These are phyloP conservation scores for Colletotrichum destructivum DNA, from an alignment of 2,329 filamentous ascomycete genomes.

Conservation along the genomic window DNA sequence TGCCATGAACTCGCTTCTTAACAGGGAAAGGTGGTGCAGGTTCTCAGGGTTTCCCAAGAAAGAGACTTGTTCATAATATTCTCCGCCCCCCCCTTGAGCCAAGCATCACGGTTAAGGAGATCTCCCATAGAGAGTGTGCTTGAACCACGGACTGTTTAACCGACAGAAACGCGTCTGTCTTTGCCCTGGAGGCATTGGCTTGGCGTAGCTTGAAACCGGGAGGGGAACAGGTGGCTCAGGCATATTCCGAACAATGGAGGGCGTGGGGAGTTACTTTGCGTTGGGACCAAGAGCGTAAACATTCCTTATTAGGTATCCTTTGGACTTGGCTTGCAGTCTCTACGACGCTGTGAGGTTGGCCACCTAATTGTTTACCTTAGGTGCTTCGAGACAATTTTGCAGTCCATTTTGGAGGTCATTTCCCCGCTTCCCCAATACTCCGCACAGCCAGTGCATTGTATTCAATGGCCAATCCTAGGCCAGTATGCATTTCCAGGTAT, in stretches of 20 bases:
- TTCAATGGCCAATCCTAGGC: neutral
- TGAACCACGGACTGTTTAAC: slow-evolving; percentile 3
- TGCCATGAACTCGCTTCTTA: neutral
- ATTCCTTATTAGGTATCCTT: no score
- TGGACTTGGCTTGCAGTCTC: neutral
- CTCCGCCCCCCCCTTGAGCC: neutral
- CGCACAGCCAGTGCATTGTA: neutral
- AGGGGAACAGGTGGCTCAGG: slow-evolving; percentile 12
- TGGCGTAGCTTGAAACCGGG: slow-evolving; percentile 15
- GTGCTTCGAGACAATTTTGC: neutral
- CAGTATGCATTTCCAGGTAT: neutral
- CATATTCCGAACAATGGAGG: slow-evolving; percentile 1
- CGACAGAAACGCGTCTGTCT: neutral
- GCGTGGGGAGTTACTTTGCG: no score
- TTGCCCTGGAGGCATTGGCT: slow-evolving; percentile 5
- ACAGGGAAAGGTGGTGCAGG: neutral
- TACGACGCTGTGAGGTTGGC: no score
- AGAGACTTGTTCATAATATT: neutral
- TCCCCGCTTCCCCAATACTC: neutral
- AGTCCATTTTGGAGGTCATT: neutral
- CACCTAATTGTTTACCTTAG: neutral
- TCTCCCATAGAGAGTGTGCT: neutral
- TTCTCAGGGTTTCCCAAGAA: neutral
- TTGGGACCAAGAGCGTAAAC: no score
- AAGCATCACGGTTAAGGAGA: neutral